These are phyloP conservation scores for Calonectria multiphialidica DNA, from an alignment of 2,329 filamentous ascomycete species.

Conservation along the genomic window DNA sequence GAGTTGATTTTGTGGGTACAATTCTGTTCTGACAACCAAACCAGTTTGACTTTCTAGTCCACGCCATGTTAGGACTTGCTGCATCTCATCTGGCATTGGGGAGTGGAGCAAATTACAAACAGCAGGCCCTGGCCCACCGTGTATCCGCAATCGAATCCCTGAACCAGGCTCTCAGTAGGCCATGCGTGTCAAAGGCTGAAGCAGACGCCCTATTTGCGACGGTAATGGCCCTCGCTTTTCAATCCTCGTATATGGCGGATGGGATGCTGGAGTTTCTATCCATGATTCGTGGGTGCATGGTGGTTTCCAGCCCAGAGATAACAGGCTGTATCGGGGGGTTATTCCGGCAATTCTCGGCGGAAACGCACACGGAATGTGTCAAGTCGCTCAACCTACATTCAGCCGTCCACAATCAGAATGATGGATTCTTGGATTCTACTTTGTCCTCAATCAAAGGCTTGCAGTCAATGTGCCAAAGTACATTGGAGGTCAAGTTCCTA, in stretches of 20 bases:
- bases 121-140: constrained; percentile 47
- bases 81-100: constrained; percentile 49
- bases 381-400: background rate
- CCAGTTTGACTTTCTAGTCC: constrained; percentile 52
- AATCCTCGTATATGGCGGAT: constrained; percentile 50
- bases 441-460: constrained; percentile 5
- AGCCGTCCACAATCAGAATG: background rate
- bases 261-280: constrained; percentile 52
- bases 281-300: constrained; percentile 46
- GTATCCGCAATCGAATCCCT: constrained; percentile 47
- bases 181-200: constrained; percentile 44
- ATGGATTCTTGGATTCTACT: background rate
- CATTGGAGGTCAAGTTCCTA: constrained; percentile 22
- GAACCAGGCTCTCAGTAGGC: constrained; percentile 42
- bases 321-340: constrained; percentile 13
- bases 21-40: background rate
- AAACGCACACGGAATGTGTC: constrained; percentile 14
- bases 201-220: constrained; percentile 50
- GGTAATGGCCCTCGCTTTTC: constrained; percentile 49
- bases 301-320: constrained; percentile 17
- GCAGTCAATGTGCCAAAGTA: constrained; percentile 19
- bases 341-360: constrained; percentile 18
- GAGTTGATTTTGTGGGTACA: no score
- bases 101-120: constrained; percentile 30
- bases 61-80: constrained; percentile 52